Percentiles rank a stretch among this genome's conserved stretches.
Conservation (phyloP, 2,329 filamentous ascomycete species). For the Boeremia lycopersici region DNA sequence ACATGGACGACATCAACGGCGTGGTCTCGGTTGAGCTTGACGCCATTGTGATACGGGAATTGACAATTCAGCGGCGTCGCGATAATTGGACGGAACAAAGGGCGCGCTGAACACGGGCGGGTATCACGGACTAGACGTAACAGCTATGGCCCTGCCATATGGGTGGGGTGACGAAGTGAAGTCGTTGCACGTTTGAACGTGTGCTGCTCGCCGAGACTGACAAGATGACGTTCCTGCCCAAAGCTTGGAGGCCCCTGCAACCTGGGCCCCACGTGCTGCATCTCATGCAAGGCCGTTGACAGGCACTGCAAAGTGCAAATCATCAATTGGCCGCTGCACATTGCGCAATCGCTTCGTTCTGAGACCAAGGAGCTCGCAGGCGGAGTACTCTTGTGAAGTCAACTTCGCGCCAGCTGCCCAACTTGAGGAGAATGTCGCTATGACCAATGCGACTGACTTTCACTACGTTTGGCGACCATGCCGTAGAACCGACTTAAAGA, state of each 20-base stretch:
- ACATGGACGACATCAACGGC: constrained; percentile 46
- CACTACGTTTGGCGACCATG: not conserved
- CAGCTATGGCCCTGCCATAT: constrained; percentile 20
- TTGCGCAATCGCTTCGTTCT: not conserved
- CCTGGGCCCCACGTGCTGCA: constrained; percentile 13
- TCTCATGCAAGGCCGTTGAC: constrained; percentile 10
- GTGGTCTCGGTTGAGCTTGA: constrained; percentile 46
- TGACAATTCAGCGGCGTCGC: not conserved
- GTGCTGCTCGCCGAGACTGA: constrained; percentile 17
- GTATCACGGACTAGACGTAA: constrained; percentile 2
- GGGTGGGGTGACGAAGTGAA: constrained; percentile 12
- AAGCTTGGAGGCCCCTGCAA: constrained; percentile 16
- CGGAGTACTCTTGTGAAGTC: not conserved
- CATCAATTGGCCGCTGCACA: not conserved
- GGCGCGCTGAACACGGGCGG: not conserved
- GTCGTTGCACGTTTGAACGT: constrained; percentile 1
- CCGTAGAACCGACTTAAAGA: not conserved
- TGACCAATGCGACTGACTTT: not conserved
- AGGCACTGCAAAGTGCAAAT: not conserved
- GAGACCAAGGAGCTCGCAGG: not conserved
- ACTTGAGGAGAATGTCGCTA: not conserved
- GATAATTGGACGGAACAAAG: not conserved
- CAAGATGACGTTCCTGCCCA: constrained; percentile 20
- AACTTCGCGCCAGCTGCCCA: not conserved
- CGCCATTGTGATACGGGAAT: constrained; percentile 32